Evolutionary conservation across 75 land plant genomes (phyloP), one percentile per base, ranked within the genome.

Genomic region (Picea glauca): DNA sequence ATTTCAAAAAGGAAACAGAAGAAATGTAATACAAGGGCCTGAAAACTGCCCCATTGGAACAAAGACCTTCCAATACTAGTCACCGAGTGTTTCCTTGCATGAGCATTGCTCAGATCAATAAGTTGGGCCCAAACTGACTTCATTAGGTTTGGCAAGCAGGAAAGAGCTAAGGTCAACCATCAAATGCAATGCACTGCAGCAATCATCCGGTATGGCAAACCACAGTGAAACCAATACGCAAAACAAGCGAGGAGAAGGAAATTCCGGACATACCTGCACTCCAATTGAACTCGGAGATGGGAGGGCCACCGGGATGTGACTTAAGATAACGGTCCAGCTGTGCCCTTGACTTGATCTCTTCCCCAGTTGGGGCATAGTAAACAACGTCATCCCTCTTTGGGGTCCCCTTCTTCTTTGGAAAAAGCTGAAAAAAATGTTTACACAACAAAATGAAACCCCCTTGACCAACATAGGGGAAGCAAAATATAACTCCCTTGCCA

Each of bases 241-340:
- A 5, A 6, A 46, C 5, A 46, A 5, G 50, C 50, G 5, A 6
- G 7, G 50, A 46, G 50, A 43, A 0, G 6, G 7, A 46, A 46
- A 46, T 46, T 7, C 0, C 50, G 12, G 21, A 68, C 43, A 50
- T 82, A 85, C 91, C 92, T 46, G 80, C 80, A 1, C 86, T 78
- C 98, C 95, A 94, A 57, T 89, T 91, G 81, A 94, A 94, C 21
- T 92, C 91, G 30, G 93, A 67, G 2, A 76, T 57, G 43, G 93
- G 26, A 13, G 95, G 93, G 15, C 84, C 82, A 26, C 93, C 93
- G 57, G 89, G 89, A 76, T 91, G 89, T 43, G 83, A 81, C 77
- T 92, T 94, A 50, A 92, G 87, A 81, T 92, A 93, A 70, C 86
- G 93, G 0, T 91, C 88, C 87, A 90, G 79, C 58, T 90, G 91